Base-by-base conservation (phyloP, 1,284 basidiomycete species). In the Pascua guehoae region DNA sequence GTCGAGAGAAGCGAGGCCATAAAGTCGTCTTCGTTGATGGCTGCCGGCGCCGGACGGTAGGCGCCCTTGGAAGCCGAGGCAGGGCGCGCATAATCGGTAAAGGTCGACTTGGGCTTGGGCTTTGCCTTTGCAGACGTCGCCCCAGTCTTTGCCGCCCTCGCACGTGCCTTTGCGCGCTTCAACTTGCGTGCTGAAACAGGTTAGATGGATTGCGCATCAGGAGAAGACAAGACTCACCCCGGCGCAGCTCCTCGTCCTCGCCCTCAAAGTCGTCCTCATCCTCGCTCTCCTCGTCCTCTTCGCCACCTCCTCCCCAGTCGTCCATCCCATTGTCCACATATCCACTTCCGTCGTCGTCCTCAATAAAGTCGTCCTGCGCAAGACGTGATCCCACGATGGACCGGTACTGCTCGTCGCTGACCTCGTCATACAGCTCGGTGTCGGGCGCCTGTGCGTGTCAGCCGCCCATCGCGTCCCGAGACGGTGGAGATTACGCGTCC, bases 271-370 rank as follows among this genome's bases (percentile, higher is more conserved):
- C 76, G 47, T 78, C 73, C 56, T 77, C 70, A 40, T 76, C 75
- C 53, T 78, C 76, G 42, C 69, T 72, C 47, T 75, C 70, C 45
- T 78, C 76, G 12, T 71, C 73, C 14, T 71, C 70, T 38, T 70
- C 67, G n/a, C 65, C 68, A 14, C 79, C 81, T 43, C 82, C 83
- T 18, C 81, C 83, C 87, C 91, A 97, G 68, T 95, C 93, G 64
- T 98, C 94, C 83, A 91, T 86, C 5, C 96, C 96, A 68, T 96
- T 90, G 77, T 99, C 96, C 69, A 89, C 87, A 72, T 99, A 98
- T 12, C 91, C 96, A 17, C 82, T 85, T 0, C 88, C 84, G 52
- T 94, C 93, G 78, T 98, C 96, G 69, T 98, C 94, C 47, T 89
- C 86, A 32, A 96, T 62, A 64, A 99, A 98, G 76, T 98, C 95